Conservation (phyloP, 129 eudicot species). For the Centrapalus pauciflorus region DNA sequence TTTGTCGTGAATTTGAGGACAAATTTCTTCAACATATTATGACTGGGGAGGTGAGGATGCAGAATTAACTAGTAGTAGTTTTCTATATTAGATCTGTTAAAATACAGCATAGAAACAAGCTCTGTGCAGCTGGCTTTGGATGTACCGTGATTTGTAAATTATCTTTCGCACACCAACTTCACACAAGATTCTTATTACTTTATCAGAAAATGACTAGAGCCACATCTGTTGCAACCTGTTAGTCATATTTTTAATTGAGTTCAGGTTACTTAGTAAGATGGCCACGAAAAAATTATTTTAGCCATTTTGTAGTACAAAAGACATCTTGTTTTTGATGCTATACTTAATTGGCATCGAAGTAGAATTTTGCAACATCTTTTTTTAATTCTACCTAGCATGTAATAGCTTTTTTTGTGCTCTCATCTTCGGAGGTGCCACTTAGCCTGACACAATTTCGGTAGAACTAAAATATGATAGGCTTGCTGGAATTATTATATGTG, state of each 20-base stretch:
- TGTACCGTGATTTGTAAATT: slow-evolving; percentile 1
- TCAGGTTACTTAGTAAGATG: background rate
- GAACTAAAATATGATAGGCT: background rate
- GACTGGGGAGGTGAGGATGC: slow-evolving; percentile 81
- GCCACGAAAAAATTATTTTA: slow-evolving; percentile 1
- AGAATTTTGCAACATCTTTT: background rate
- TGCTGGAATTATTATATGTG: background rate
- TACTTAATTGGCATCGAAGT: background rate
- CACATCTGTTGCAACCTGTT: background rate
- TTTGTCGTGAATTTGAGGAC: slow-evolving; percentile 99
- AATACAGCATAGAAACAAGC: background rate
- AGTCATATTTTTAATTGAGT: background rate
- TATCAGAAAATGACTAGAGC: background rate
- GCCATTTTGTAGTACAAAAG: background rate
- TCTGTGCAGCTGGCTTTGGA: background rate
- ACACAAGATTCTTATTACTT: slow-evolving; percentile 10
- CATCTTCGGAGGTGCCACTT: background rate
- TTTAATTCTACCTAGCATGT: background rate
- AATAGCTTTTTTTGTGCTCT: background rate
- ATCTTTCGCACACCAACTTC: background rate
- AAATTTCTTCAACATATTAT: slow-evolving; percentile 91
- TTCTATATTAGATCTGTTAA: background rate
- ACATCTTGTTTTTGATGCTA: background rate
- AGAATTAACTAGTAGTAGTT: background rate
- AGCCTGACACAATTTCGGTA: background rate